phyloP scores from a whole-genome alignment of 495 filamentous ascomycete species.

The Penicillium goetzii region DNA sequence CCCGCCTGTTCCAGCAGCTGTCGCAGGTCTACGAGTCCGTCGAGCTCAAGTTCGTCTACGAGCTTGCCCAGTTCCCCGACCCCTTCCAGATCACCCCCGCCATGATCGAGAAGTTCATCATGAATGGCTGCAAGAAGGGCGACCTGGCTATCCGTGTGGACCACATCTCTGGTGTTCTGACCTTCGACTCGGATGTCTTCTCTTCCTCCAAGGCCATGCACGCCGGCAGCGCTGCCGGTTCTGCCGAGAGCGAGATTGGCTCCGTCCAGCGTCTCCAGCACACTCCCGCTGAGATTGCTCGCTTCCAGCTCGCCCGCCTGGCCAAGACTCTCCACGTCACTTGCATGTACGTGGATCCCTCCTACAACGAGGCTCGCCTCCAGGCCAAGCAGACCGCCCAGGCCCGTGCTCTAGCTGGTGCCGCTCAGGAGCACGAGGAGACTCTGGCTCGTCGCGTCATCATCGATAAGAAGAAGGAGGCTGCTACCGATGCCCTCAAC shows the following conservation, averaged over 20 bases:
- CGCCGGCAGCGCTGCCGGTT: constrained; percentile 81
- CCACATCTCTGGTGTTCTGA: constrained; percentile 90
- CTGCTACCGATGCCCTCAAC: constrained; percentile 80
- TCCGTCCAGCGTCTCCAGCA: constrained; percentile 94
- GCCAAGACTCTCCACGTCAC: constrained; percentile 90
- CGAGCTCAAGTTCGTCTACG: constrained; percentile 89
- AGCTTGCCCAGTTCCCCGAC: constrained; percentile 93
- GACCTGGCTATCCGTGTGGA: constrained; percentile 96
- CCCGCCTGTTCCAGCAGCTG: constrained; percentile 96
- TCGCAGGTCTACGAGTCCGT: constrained; percentile 99
- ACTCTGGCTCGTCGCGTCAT: constrained; percentile 83
- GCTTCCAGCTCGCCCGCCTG: constrained; percentile 88
- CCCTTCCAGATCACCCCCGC: constrained; percentile 90
- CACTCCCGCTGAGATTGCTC: constrained; percentile 96
- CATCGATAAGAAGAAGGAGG: constrained; percentile 96
- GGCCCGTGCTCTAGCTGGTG: constrained; percentile 78
- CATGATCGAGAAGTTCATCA: constrained; percentile 99
- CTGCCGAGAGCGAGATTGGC: constrained; percentile 81
- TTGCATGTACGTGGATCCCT: constrained; percentile 91
- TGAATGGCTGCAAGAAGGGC: constrained; percentile 99
- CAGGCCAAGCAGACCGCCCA: constrained; percentile 81
- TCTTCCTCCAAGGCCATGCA: constrained; percentile 93
- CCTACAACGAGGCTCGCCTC: constrained; percentile 76
- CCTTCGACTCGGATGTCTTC: constrained; percentile 97
- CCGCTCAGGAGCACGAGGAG: constrained; percentile 89